These are phyloP conservation scores for Aspergillus pseudoterreus DNA, from an alignment of 2,329 filamentous ascomycete species.

Conservation along the genomic window DNA sequence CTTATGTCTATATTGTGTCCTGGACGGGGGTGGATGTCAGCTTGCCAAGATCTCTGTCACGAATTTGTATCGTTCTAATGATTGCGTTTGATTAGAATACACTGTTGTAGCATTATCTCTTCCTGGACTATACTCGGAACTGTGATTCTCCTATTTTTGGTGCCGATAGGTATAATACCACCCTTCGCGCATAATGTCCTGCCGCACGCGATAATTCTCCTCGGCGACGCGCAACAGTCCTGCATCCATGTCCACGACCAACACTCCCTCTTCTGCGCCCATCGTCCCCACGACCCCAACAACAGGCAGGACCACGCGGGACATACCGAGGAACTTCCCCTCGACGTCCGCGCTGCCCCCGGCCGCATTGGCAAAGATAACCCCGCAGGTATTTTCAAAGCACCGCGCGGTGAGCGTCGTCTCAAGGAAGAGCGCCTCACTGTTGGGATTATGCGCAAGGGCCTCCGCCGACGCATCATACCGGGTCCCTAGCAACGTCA, in stretches of 20 bases:
- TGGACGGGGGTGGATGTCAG: conserved; percentile 9
- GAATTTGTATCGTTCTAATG: conserved; percentile 25
- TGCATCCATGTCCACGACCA: conserved; percentile 57
- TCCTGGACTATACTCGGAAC: too few species aligned
- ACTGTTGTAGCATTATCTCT: neutral
- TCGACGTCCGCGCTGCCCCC: conserved; percentile 23
- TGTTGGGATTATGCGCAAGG: conserved; percentile 46
- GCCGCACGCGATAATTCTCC: conserved; percentile 20
- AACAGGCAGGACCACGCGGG: conserved; percentile 55
- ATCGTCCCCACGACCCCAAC: conserved; percentile 53
- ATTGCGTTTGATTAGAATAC: conserved; percentile 10
- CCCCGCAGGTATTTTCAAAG: conserved; percentile 59
- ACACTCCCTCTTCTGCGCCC: conserved; percentile 64
- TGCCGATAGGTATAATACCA: conserved; percentile 4
- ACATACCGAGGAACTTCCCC: conserved; percentile 53
- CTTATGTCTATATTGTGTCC: conserved; percentile 1
- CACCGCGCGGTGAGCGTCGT: conserved; percentile 52
- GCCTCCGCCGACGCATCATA: conserved; percentile 50
- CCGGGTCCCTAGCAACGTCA: conserved; percentile 31
- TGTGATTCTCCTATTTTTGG: neutral
- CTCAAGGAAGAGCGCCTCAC: conserved; percentile 54
- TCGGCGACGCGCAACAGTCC: conserved; percentile 53
- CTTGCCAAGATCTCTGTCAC: conserved; percentile 15
- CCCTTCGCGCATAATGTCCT: conserved; percentile 23
- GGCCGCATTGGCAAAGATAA: conserved; percentile 57